Evolutionary conservation across 768 basidiomycete genomes (phyloP).

Genomic region (Tricholoma terreum): DNA sequence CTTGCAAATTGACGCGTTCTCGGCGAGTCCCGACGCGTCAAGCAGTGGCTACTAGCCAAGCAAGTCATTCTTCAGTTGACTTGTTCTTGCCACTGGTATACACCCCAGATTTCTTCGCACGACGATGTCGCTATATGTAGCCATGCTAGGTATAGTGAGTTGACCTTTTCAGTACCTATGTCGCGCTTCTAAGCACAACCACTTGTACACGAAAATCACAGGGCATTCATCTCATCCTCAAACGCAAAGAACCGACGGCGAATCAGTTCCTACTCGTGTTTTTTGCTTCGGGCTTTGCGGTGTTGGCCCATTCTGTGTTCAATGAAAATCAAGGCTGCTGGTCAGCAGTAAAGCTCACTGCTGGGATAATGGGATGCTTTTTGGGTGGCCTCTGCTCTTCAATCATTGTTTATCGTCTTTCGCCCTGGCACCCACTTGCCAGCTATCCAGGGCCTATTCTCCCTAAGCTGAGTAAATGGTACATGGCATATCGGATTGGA

Average conservation of each 20-base stretch:
- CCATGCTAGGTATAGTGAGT: too few species aligned
- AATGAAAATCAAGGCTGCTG: not conserved
- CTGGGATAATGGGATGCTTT: not conserved
- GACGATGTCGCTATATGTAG: too few species aligned
- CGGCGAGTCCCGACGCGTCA: not conserved
- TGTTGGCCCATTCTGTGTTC: not conserved
- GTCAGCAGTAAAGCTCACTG: not conserved
- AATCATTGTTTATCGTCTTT: conserved; percentile 34
- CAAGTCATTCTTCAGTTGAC: too few species aligned
- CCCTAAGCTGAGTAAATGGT: conserved; percentile 32
- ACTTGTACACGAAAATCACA: not conserved
- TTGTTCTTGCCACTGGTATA: too few species aligned
- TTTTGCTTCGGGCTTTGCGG: not conserved
- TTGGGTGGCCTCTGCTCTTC: conserved; percentile 14
- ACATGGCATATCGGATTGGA: conserved; percentile 15
- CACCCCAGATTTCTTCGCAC: too few species aligned
- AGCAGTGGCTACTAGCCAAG: too few species aligned
- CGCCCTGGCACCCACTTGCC: conserved; percentile 36
- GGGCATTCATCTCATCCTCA: not conserved
- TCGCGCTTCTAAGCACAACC: too few species aligned
- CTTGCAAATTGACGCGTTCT: not conserved
- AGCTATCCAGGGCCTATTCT: conserved; percentile 33
- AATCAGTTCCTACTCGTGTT: not conserved
- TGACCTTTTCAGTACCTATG: too few species aligned
- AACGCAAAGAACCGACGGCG: not conserved